These are phyloP conservation scores for Chaetomidium leptoderma DNA, from an alignment of 495 filamentous ascomycete genomes.

Conservation along the genomic window DNA sequence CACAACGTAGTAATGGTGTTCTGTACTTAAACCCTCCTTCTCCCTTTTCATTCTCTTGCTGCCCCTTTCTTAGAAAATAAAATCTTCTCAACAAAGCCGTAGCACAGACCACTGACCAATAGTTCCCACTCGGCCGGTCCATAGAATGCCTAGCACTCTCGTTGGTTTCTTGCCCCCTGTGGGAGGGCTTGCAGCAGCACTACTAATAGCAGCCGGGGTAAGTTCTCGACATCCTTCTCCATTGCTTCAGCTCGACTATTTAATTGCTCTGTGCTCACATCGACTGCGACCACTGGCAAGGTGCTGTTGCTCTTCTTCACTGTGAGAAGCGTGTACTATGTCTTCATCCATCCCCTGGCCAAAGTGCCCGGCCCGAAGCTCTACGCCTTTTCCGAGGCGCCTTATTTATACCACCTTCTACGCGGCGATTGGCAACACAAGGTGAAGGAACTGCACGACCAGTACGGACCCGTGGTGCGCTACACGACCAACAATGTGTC, in stretches of 20 bases:
- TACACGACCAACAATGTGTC: conserved; percentile 51
- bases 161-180: neutral
- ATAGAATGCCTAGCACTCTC: neutral
- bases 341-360: conserved; percentile 7
- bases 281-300: neutral
- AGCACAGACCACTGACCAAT: too few species aligned
- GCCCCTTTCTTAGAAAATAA: too few species aligned
- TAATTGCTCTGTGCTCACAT: neutral
- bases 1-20: too few species aligned
- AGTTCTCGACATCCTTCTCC: neutral
- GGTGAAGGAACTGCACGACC: conserved; percentile 37
- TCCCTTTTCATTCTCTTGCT: too few species aligned
- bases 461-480: conserved; percentile 53
- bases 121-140: too few species aligned
- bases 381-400: neutral
- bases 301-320: neutral
- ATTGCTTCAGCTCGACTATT: neutral
- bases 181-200: neutral
- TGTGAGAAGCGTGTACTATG: conserved; percentile 5
- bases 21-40: too few species aligned
- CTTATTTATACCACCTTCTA: neutral
- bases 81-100: too few species aligned
- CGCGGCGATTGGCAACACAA: conserved; percentile 11
- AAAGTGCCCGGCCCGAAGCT: conserved; percentile 8
- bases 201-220: neutral